Percentiles rank a stretch among this genome's conserved stretches.
Evolutionary conservation across 345 rosid genomes (phyloP).

Genomic region (Hibiscus trionum): DNA sequence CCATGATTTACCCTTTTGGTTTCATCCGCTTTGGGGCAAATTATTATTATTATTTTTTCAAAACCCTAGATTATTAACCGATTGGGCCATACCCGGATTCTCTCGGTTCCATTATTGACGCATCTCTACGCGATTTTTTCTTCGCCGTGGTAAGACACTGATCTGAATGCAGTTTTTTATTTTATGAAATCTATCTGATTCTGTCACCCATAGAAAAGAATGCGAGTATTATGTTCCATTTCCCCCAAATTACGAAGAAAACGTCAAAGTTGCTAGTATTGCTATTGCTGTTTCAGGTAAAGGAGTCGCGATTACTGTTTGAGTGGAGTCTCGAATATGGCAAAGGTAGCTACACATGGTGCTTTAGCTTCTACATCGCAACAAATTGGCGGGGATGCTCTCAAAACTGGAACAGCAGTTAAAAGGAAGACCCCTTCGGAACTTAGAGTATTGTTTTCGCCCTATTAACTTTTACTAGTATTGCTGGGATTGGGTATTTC

Average conservation of each 20-base stretch:
- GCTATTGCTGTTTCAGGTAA: neutral
- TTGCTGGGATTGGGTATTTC: neutral
- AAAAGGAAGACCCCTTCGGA: slow-evolving; percentile 86
- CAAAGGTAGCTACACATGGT: slow-evolving; percentile 56
- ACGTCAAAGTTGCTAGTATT: neutral
- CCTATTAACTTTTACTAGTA: neutral
- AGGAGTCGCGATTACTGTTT: slow-evolving; percentile 1
- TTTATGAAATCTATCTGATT: neutral
- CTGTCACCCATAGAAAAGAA: neutral
- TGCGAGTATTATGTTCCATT: neutral
- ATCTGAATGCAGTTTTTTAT: neutral
- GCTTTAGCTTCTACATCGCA: slow-evolving; percentile 33
- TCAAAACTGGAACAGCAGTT: slow-evolving; percentile 30
- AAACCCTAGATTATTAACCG: slow-evolving; percentile 10
- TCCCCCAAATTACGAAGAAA: neutral
- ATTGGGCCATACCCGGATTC: neutral
- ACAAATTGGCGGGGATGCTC: slow-evolving; percentile 37
- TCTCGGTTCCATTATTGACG: neutral
- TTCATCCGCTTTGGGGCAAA: slow-evolving; percentile 7
- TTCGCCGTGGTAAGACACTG: neutral
- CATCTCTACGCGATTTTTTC: neutral
- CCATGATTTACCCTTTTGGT: slow-evolving; percentile 6
- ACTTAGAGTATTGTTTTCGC: slow-evolving; percentile 49
- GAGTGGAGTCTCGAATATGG: slow-evolving; percentile 29
- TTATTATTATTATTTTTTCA: neutral